These are phyloP conservation scores for Letharia lupina DNA, from an alignment of 495 filamentous ascomycete genomes.

Conservation along the genomic window DNA sequence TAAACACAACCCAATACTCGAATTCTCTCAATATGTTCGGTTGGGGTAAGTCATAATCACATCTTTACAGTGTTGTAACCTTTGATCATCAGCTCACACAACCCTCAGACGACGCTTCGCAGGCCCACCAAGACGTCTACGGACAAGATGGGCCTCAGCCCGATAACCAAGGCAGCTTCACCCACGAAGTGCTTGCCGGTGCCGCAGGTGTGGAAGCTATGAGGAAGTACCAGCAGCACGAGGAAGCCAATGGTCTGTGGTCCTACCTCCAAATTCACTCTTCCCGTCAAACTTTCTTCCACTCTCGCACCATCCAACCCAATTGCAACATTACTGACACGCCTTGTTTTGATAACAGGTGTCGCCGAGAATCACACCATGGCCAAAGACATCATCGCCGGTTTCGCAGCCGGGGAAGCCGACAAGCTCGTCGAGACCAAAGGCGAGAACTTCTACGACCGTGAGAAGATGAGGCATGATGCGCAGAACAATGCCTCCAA, in stretches of 20 bases:
- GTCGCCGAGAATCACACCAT: slow-evolving; percentile 52
- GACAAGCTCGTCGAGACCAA: slow-evolving; percentile 66
- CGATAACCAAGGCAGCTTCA: slow-evolving; percentile 45
- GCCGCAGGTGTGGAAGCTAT: slow-evolving; percentile 66
- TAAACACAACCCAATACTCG: neutral
- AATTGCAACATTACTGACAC: neutral
- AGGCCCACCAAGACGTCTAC: slow-evolving; percentile 11
- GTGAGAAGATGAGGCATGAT: slow-evolving; percentile 57
- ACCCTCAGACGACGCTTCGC: slow-evolving; percentile 4
- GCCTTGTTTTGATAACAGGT: slow-evolving; percentile 34
- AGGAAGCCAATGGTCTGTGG: slow-evolving; percentile 49
- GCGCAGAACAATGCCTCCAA: slow-evolving; percentile 35
- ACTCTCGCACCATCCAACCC: neutral
- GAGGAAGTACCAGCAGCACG: slow-evolving; percentile 61
- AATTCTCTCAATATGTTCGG: slow-evolving; percentile 1
- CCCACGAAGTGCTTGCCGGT: slow-evolving; percentile 61
- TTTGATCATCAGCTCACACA: neutral
- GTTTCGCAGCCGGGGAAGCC: slow-evolving; percentile 59
- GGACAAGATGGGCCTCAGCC: slow-evolving; percentile 8
- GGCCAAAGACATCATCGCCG: slow-evolving; percentile 66
- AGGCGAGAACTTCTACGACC: slow-evolving; percentile 59
- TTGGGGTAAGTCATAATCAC: slow-evolving; percentile 1
- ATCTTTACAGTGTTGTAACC: neutral
- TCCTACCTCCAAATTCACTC: no score
- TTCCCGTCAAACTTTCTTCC: no score